Evolutionary conservation across 495 filamentous ascomycete species (phyloP).

Genomic region (Xylaria bambusicola): DNA sequence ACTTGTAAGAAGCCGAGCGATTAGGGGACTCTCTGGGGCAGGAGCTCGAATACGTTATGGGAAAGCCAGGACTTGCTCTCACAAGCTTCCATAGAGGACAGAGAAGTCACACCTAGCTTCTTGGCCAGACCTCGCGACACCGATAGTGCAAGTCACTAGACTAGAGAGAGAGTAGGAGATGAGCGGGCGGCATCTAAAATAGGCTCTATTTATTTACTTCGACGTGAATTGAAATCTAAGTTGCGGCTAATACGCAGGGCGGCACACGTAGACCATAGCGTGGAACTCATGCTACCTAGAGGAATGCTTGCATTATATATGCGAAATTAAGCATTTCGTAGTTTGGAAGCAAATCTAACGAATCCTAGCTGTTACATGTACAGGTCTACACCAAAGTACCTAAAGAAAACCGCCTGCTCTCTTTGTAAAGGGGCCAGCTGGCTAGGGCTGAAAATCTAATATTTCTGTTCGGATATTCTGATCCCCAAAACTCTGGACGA

Average conservation of each 20-base stretch:
- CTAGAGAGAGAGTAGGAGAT: neutral
- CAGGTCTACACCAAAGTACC: neutral
- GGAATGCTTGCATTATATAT: conserved; percentile 4
- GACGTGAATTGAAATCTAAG: too few species aligned
- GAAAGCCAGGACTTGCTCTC: conserved; percentile 1
- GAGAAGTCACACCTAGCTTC: neutral
- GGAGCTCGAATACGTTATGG: conserved; percentile 8
- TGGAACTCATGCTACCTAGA: neutral
- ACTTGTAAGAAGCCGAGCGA: conserved; percentile 4
- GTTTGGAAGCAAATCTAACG: neutral
- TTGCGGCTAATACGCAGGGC: too few species aligned
- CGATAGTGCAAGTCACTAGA: neutral
- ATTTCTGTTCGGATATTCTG: conserved; percentile 4
- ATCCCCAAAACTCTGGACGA: neutral
- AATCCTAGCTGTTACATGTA: neutral
- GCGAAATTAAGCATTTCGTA: neutral
- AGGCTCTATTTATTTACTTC: neutral
- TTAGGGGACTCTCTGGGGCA: conserved; percentile 2
- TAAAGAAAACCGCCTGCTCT: neutral
- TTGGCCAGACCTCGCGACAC: neutral
- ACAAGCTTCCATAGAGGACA: conserved; percentile 11
- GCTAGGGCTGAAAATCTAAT: neutral
- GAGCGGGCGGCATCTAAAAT: neutral
- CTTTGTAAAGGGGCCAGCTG: neutral
- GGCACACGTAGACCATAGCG: too few species aligned